Conservation (phyloP, 768 basidiomycete species). For the Galerina sulciceps region DNA sequence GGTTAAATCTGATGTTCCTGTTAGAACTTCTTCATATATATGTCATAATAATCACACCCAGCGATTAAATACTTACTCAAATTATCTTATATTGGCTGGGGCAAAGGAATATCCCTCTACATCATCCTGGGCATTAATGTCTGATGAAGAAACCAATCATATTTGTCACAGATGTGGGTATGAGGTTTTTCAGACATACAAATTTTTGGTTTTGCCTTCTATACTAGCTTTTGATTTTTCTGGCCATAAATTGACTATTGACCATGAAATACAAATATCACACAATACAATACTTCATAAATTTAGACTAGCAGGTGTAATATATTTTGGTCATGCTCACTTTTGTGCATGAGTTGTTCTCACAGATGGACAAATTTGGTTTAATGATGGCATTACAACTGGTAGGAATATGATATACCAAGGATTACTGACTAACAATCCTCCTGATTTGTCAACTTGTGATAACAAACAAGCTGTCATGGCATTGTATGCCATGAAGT, state of each 20-base stretch:
- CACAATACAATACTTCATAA: not conserved
- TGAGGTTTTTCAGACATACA: not conserved
- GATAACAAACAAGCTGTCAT: too few species aligned
- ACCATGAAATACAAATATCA: not conserved
- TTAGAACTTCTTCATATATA: too few species aligned
- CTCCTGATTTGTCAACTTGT: not conserved
- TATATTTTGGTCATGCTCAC: conserved; percentile 24
- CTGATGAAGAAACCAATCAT: not conserved
- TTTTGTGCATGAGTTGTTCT: conserved; percentile 16
- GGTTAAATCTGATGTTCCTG: too few species aligned
- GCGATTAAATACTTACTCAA: too few species aligned
- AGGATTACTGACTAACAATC: not conserved
- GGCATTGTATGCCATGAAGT: too few species aligned
- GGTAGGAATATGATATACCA: not conserved
- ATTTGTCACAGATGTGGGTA: not conserved
- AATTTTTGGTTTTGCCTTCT: not conserved
- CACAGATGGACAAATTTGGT: conserved; percentile 18
- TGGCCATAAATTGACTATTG: not conserved
- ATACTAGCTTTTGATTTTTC: not conserved
- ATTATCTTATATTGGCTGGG: too few species aligned
- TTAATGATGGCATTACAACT: conserved; percentile 25
- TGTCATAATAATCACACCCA: too few species aligned
- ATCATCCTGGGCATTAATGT: too few species aligned
- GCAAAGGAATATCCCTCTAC: too few species aligned
- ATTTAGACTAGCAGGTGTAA: conserved; percentile 17